These are phyloP conservation scores for Cordyceps cateniannulata DNA, from an alignment of 2,329 filamentous ascomycete species.

Conservation along the genomic window DNA sequence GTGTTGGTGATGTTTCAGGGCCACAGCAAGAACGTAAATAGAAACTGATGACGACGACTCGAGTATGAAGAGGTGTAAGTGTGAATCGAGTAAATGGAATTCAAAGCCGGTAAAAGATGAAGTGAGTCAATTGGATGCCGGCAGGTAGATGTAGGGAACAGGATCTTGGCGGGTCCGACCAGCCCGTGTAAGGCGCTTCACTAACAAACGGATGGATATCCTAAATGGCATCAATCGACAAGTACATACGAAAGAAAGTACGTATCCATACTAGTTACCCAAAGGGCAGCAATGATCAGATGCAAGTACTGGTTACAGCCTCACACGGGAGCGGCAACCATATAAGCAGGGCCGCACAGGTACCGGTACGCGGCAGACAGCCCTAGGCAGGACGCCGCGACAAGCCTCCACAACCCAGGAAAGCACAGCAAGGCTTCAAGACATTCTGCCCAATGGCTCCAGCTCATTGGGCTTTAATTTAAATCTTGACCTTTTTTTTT, in stretches of 20 bases:
- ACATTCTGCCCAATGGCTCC: background rate
- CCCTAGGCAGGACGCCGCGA: background rate
- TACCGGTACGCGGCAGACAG: background rate
- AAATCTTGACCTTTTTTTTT: background rate
- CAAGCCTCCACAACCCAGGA: background rate
- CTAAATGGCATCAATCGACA: slow-evolving; percentile 6
- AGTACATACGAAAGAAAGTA: background rate
- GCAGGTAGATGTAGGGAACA: background rate
- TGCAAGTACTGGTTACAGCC: background rate
- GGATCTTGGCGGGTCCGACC: slow-evolving; percentile 1
- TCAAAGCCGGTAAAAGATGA: background rate
- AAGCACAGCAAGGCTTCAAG: background rate
- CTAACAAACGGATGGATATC: background rate
- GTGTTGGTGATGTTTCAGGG: background rate
- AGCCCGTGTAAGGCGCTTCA: background rate
- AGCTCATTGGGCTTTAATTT: background rate
- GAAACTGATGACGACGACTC: background rate
- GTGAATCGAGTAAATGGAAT: background rate
- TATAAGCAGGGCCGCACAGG: background rate
- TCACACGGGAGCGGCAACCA: background rate
- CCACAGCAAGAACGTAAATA: background rate
- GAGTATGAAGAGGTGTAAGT: background rate
- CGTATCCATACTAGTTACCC: background rate
- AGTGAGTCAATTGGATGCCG: slow-evolving; percentile 2
- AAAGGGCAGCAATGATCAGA: background rate